These are phyloP conservation scores for Podospora pseudocomata DNA, from an alignment of 495 filamentous ascomycete species.

Conservation along the genomic window DNA sequence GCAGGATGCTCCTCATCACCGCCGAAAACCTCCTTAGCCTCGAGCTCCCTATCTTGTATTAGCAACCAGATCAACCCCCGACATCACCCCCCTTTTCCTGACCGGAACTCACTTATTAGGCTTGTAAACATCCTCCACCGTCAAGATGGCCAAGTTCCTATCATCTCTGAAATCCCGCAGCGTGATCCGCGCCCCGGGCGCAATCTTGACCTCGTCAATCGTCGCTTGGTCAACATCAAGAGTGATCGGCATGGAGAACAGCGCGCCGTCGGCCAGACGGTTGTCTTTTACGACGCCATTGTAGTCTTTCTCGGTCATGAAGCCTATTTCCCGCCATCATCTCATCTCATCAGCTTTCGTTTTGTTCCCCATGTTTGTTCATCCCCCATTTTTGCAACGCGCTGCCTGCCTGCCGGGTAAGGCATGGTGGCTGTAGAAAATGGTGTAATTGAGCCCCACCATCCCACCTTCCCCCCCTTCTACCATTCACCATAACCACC, in stretches of 20 bases:
- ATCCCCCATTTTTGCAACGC: background rate
- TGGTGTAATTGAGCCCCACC: conserved; percentile 24
- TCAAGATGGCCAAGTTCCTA: conserved; percentile 90
- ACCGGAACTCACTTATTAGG: conserved; percentile 77
- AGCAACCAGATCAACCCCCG: conserved; percentile 9
- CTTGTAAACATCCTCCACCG: conserved; percentile 92
- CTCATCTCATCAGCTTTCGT: conserved; percentile 17
- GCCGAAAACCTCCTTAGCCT: conserved; percentile 92
- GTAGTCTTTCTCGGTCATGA: conserved; percentile 96
- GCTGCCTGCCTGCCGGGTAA: background rate
- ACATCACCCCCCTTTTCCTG: conserved; percentile 16
- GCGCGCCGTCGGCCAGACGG: conserved; percentile 80
- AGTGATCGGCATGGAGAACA: conserved; percentile 97
- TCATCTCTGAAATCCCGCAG: conserved; percentile 96
- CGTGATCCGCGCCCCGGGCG: conserved; percentile 74
- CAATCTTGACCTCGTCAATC: conserved; percentile 68
- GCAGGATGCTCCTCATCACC: conserved; percentile 92
- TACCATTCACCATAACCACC: conserved; percentile 25
- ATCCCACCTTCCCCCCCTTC: conserved; percentile 18
- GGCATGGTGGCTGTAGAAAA: background rate
- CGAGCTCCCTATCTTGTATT: conserved; percentile 59
- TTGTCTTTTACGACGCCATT: conserved; percentile 83
- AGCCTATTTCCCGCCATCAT: conserved; percentile 54
- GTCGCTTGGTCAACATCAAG: conserved; percentile 74
- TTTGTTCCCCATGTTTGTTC: background rate